Conservation (phyloP, 495 filamentous ascomycete genomes). For the Glutinoglossum americanum region DNA sequence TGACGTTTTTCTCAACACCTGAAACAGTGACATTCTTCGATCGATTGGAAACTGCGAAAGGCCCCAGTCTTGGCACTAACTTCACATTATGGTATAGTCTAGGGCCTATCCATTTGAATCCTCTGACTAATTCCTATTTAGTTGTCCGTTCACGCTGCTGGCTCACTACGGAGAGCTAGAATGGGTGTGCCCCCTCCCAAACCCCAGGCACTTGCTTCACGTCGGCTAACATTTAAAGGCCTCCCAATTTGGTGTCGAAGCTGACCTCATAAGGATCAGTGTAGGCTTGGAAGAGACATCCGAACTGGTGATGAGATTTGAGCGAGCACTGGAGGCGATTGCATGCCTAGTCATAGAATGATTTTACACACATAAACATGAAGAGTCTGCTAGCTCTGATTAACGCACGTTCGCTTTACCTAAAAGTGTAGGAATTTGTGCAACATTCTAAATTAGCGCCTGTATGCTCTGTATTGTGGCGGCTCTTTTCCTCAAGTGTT, state of each 20-base stretch:
- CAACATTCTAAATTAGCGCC: too few species aligned
- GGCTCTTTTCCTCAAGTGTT: background rate
- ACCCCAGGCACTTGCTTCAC: background rate
- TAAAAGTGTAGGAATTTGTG: too few species aligned
- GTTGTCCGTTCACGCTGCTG: conserved; percentile 72
- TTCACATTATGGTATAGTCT: conserved; percentile 54
- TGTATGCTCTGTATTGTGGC: too few species aligned
- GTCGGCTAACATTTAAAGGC: conserved; percentile 25
- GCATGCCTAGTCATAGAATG: background rate
- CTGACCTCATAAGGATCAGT: conserved; percentile 62
- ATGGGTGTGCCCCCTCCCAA: conserved; percentile 34
- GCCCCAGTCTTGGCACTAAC: conserved; percentile 88
- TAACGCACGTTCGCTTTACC: too few species aligned
- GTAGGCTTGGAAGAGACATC: conserved; percentile 69
- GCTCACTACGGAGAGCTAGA: conserved; percentile 86
- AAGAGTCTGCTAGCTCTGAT: background rate
- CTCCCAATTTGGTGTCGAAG: conserved; percentile 53
- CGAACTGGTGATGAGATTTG: conserved; percentile 29
- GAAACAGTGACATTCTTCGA: conserved; percentile 74
- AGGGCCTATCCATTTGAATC: background rate
- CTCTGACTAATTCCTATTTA: conserved; percentile 9
- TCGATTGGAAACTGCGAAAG: conserved; percentile 68
- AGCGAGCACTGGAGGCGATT: conserved; percentile 27
- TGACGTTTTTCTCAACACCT: conserved; percentile 45
- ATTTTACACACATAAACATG: background rate